Conservation (phyloP, 2,329 filamentous ascomycete genomes). For the Immersiporthe knoxdaviesiana region DNA sequence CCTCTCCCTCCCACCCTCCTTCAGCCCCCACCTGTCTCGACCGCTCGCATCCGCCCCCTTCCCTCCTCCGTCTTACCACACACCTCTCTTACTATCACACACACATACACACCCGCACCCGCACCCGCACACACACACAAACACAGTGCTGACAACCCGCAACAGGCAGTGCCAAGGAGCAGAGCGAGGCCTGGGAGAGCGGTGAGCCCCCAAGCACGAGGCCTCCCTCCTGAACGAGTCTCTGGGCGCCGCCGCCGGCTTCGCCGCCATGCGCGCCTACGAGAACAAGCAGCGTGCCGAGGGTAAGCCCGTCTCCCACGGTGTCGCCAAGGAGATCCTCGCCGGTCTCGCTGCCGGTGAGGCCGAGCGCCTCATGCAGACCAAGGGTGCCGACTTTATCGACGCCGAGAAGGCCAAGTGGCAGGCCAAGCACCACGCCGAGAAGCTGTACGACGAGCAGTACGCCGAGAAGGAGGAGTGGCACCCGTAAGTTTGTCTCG, state of each 20-base stretch:
- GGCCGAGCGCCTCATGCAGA: constrained; percentile 76
- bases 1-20: not conserved
- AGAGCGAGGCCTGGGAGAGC: constrained; percentile 48
- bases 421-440: constrained; percentile 60
- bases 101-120: not conserved
- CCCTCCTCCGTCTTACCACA: not conserved
- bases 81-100: too few species aligned
- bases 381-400: constrained; percentile 65
- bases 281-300: constrained; percentile 74
- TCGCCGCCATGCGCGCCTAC: constrained; percentile 79
- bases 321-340: constrained; percentile 77
- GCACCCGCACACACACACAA: not conserved
- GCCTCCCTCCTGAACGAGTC: constrained; percentile 72
- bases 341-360: constrained; percentile 74
- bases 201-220: constrained; percentile 56
- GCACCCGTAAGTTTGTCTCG: constrained; percentile 59
- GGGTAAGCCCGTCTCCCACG: constrained; percentile 72
- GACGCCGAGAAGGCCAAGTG: constrained; percentile 62
- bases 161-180: constrained; percentile 12
- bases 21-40: not conserved
- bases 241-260: constrained; percentile 74
- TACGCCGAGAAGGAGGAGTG: constrained; percentile 58
- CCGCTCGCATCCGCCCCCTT: not conserved
- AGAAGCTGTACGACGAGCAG: constrained; percentile 65
- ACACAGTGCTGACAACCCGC: not conserved